These are phyloP conservation scores for Lepidium africanum DNA, from an alignment of 345 rosid species.

Conservation along the genomic window DNA sequence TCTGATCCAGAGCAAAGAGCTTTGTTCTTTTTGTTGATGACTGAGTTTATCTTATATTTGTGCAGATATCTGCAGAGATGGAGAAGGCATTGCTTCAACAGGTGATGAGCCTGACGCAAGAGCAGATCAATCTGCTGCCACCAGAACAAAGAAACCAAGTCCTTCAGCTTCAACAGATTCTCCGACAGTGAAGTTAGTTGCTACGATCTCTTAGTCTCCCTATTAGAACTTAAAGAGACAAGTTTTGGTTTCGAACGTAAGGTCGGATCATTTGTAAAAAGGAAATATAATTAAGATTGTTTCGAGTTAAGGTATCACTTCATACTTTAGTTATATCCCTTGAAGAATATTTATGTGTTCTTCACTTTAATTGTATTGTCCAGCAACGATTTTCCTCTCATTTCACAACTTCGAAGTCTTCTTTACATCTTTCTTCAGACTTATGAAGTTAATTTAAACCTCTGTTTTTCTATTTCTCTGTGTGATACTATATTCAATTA, in stretches of 20 bases:
- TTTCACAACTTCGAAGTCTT: not conserved
- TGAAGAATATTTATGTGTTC: not conserved
- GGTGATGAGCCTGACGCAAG: constrained; percentile 97
- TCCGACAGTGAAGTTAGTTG: constrained; percentile 52
- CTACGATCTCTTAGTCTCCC: not conserved
- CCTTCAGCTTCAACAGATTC: constrained; percentile 90
- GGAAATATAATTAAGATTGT: not conserved
- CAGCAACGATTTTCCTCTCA: not conserved
- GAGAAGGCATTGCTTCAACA: constrained; percentile 95
- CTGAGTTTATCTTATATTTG: not conserved
- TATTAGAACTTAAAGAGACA: constrained; percentile 2
- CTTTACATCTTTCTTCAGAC: no score
- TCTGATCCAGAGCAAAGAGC: not conserved
- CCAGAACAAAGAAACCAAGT: constrained; percentile 90
- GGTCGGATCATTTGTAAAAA: constrained; percentile 13
- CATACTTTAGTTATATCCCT: not conserved
- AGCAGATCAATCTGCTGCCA: constrained; percentile 81
- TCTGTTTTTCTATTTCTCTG: no score
- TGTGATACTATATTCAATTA: no score
- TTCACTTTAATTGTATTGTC: not conserved
- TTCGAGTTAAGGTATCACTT: not conserved
- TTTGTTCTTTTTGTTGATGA: not conserved
- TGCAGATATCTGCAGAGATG: constrained; percentile 88
- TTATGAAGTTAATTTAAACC: no score
- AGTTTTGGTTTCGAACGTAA: constrained; percentile 17